Conservation (phyloP, 75 land plant genomes). For the Sequoia sempervirens region DNA sequence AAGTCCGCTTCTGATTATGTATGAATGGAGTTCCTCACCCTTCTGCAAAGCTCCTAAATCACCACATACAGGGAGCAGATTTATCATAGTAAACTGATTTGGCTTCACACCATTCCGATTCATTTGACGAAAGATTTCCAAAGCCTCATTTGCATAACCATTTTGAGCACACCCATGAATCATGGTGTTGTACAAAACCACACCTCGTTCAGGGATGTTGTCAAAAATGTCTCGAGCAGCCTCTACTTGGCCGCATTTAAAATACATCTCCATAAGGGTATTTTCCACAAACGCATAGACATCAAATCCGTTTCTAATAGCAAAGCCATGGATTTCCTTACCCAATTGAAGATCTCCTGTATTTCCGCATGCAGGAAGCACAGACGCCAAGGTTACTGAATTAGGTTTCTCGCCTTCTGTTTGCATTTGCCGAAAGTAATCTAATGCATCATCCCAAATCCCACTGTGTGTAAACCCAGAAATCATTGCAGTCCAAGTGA, state of each 20-base stretch:
- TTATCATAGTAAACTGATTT: background rate
- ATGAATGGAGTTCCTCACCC: constrained; percentile 5
- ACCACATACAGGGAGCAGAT: constrained; percentile 13
- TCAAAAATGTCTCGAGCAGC: constrained; percentile 14
- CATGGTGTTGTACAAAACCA: constrained; percentile 13
- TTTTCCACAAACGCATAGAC: constrained; percentile 4
- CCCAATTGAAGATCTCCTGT: constrained; percentile 11
- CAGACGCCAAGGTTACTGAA: background rate
- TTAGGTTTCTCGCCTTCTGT: constrained; percentile 13
- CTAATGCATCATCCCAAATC: constrained; percentile 16
- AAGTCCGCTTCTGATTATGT: constrained; percentile 4
- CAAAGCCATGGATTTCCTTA: constrained; percentile 7
- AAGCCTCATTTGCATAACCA: constrained; percentile 9
- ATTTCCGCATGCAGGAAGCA: constrained; percentile 10
- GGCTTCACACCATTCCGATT: background rate
- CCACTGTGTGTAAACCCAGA: constrained; percentile 13
- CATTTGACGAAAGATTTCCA: constrained; percentile 8
- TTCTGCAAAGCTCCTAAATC: constrained; percentile 3
- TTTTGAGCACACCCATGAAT: constrained; percentile 9
- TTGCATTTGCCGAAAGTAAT: constrained; percentile 14
- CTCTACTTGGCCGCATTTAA: constrained; percentile 10
- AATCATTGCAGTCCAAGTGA: constrained; percentile 31
- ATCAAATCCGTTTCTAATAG: constrained; percentile 11
- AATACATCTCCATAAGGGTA: constrained; percentile 16
- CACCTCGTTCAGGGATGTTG: constrained; percentile 3